Evolutionary conservation across 1,284 basidiomycete genomes (phyloP), one percentile per base, ranked within the genome.

Genomic region (Sporisorium exsertum): DNA sequence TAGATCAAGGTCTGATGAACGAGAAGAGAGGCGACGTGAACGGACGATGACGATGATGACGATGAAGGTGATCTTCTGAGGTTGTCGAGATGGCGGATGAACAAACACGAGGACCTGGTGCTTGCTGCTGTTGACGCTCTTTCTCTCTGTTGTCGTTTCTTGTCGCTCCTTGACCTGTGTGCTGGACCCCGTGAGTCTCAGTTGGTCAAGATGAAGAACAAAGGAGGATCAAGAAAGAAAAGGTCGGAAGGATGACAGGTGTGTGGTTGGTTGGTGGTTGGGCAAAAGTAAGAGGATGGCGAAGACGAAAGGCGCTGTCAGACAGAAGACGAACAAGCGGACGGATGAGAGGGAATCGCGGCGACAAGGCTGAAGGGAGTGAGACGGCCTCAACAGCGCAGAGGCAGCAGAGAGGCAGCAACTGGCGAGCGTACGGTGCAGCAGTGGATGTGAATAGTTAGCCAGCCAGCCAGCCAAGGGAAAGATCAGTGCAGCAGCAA

Each of bases 281-380:
- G 35, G 42, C 33, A 32, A 26, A 49, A 56, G 54, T 47, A 18
- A 49, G 10, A 40, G 16, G 67, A 60, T 53, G 61, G 52, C 58
- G 49, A 70, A 60, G 57, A 53, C 35, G 45, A 40, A 40, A 49
- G 46, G 37, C 26, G 18, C 65, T 56, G 43, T 42, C 54, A 9
- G 27, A 40, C 54, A 51, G 37, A 42, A 40, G 32, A 58, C 33
- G 51, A 55, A 52, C 58, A 20, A 54, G 58, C 50, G 65, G 54
- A 63, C 26, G 56, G 55, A 58, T 51, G 57, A 35, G 56, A 49
- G 43, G 8, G 24, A 35, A 16, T 33, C n/a, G 56, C 46, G 47
- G 37, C 24, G 46, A 58, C 18, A 26, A 50, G 46, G 26, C 33
- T 12, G 54, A 29, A 49, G 15, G 27, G 56, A 22, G 29, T n/a